A percentile compares a stretch with the other conserved stretches of the same genome.
phyloP scores from a whole-genome alignment of 345 rosid species.

The Lenwebbia sp. region DNA sequence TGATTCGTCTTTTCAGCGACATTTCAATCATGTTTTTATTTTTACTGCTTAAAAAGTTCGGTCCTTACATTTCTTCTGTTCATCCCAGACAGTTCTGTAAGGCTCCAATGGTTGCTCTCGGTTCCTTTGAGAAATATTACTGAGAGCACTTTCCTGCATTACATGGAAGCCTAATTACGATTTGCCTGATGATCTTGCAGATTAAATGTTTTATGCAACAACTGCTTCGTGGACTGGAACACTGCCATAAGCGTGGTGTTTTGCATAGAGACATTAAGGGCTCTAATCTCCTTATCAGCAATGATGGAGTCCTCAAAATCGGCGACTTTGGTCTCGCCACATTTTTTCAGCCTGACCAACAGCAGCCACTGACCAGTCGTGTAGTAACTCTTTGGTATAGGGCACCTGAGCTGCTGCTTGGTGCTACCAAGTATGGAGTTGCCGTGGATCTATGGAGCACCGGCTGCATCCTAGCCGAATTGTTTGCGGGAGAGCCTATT shows the following conservation, averaged over 20 bases:
- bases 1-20: background rate
- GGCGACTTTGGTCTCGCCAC: slow-evolving; percentile 89
- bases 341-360: slow-evolving; percentile 37
- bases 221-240: slow-evolving; percentile 66
- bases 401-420: slow-evolving; percentile 94
- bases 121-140: background rate
- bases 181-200: slow-evolving; percentile 15
- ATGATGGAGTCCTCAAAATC: slow-evolving; percentile 76
- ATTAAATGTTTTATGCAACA: slow-evolving; percentile 80
- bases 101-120: background rate
- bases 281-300: slow-evolving; percentile 63
- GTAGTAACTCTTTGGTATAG: slow-evolving; percentile 98
- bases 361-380: slow-evolving; percentile 69
- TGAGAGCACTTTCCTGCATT: background rate
- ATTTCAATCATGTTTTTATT: background rate
- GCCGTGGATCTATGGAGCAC: slow-evolving; percentile 89
- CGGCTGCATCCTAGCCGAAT: slow-evolving; percentile 86
- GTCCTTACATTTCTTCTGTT: background rate
- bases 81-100: background rate
- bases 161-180: background rate
- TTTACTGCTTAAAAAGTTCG: background rate
- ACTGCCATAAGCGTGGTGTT: slow-evolving; percentile 77
- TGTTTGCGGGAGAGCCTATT: slow-evolving; percentile 79
- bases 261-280: slow-evolving; percentile 94
- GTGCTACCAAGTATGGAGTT: slow-evolving; percentile 72